These are phyloP conservation scores for Licmophora abbreviata DNA, from an alignment of 108 stramenopile species.

Conservation along the genomic window DNA sequence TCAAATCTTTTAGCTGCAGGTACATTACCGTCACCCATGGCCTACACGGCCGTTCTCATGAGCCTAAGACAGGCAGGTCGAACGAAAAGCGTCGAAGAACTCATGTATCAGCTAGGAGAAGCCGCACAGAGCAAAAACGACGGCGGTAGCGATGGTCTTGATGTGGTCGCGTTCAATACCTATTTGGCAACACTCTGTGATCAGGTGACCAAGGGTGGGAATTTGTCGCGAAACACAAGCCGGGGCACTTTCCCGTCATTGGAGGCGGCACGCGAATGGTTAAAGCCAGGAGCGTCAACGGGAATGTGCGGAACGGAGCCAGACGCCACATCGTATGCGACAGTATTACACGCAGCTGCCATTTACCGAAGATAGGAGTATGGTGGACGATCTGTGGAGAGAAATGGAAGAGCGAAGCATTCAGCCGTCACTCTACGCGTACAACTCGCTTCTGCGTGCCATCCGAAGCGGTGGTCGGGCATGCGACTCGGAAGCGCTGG, in stretches of 20 bases:
- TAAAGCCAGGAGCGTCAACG: constrained; percentile 19
- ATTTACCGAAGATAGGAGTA: constrained; percentile 29
- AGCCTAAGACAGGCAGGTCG: constrained; percentile 30
- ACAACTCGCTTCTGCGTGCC: constrained; percentile 57
- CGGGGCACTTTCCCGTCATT: neutral
- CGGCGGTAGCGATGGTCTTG: constrained; percentile 7
- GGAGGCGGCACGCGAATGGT: constrained; percentile 24
- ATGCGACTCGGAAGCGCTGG: constrained; percentile 19
- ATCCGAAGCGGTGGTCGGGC: constrained; percentile 5
- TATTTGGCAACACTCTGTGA: constrained; percentile 66
- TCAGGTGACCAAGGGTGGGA: constrained; percentile 9
- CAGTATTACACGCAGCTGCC: constrained; percentile 44
- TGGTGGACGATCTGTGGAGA: constrained; percentile 33
- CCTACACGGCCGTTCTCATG: constrained; percentile 38
- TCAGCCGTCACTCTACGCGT: constrained; percentile 37
- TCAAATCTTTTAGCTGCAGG: constrained; percentile 15
- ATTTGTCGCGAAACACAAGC: neutral
- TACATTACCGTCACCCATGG: constrained; percentile 30
- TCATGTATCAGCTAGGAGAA: constrained; percentile 23
- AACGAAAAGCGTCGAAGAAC: constrained; percentile 23
- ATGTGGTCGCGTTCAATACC: constrained; percentile 55
- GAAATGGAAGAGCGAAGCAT: constrained; percentile 25
- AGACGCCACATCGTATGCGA: constrained; percentile 48
- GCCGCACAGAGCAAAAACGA: neutral
- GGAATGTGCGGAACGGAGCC: constrained; percentile 21